Evolutionary conservation across 306 rosid genomes (phyloP).

Genomic region (Medicago truncatula): DNA sequence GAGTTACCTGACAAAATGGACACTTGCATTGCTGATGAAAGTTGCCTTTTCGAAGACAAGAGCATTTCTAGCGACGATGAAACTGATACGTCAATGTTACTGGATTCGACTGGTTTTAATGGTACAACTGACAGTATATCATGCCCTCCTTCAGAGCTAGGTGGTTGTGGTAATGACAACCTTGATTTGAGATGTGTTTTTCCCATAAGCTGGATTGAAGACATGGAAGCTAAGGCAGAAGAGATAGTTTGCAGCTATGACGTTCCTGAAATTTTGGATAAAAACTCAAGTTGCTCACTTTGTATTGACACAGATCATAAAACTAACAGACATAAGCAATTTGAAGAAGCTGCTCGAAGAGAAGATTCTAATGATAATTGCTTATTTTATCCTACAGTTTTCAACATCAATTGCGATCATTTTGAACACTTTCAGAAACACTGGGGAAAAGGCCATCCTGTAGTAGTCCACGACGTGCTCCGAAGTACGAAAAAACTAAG

Average conservation of each 20-base stretch:
- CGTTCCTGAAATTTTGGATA: conserved; percentile 83
- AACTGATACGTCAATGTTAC: conserved; percentile 50
- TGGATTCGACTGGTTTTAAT: conserved; percentile 53
- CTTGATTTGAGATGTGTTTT: conserved; percentile 83
- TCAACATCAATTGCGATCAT: conserved; percentile 61
- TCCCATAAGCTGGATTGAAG: conserved; percentile 76
- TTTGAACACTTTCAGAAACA: conserved; percentile 96
- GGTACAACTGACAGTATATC: conserved; percentile 50
- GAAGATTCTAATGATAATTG: conserved; percentile 77
- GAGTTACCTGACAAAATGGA: conserved; percentile 51
- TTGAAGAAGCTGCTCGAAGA: conserved; percentile 73
- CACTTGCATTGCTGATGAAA: conserved; percentile 44
- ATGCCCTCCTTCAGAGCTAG: conserved; percentile 70
- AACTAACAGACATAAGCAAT: conserved; percentile 52
- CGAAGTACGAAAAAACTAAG: conserved; percentile 60
- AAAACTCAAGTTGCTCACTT: conserved; percentile 67
- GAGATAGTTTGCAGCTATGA: conserved; percentile 99
- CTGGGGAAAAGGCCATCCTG: conserved; percentile 96
- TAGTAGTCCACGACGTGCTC: conserved; percentile 74
- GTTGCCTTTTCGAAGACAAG: conserved; percentile 49
- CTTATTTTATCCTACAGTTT: conserved; percentile 70
- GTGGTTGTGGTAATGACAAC: conserved; percentile 72
- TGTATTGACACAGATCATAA: conserved; percentile 66
- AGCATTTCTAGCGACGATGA: conserved; percentile 45
- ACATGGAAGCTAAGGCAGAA: conserved; percentile 89